Conservation (phyloP, 2,329 filamentous ascomycete genomes). For the Thielaviopsis ethacetica region DNA sequence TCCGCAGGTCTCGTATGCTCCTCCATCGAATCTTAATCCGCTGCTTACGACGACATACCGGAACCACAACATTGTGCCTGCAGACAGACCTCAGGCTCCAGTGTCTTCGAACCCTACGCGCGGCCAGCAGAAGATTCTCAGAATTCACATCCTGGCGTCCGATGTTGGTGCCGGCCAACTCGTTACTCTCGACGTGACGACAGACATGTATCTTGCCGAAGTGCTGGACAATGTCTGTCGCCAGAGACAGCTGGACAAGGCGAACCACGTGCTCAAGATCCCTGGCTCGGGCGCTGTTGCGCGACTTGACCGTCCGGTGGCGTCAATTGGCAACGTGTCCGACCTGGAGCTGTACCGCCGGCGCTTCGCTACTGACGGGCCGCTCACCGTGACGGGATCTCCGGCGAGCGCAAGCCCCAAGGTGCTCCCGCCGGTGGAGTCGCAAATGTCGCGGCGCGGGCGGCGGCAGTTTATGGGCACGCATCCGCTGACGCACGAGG, state of each 20-base stretch:
- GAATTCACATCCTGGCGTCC: conserved; percentile 53
- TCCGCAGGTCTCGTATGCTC: conserved; percentile 21
- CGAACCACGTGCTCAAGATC: conserved; percentile 61
- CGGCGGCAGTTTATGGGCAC: conserved; percentile 28
- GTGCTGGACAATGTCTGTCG: conserved; percentile 64
- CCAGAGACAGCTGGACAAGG: conserved; percentile 64
- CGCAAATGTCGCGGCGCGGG: conserved; percentile 23
- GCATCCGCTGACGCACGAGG: conserved; percentile 52
- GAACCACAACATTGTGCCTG: conserved; percentile 32
- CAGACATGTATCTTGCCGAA: conserved; percentile 69
- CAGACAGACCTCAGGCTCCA: conserved; percentile 34
- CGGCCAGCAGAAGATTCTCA: conserved; percentile 54
- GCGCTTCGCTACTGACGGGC: conserved; percentile 59
- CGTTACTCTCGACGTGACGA: conserved; percentile 59
- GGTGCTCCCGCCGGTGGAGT: conserved; percentile 31
- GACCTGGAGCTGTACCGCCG: conserved; percentile 62
- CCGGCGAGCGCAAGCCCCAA: conserved; percentile 57
- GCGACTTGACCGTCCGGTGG: conserved; percentile 60
- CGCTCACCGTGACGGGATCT: conserved; percentile 49
- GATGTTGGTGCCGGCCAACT: conserved; percentile 58
- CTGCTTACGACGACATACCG: conserved; percentile 45
- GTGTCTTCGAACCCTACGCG: conserved; percentile 29
- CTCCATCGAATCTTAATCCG: conserved; percentile 28
- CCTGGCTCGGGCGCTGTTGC: conserved; percentile 59
- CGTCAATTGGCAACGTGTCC: conserved; percentile 57